Base-by-base conservation (phyloP, 345 rosid genomes). In the Geranium brycei region DNA sequence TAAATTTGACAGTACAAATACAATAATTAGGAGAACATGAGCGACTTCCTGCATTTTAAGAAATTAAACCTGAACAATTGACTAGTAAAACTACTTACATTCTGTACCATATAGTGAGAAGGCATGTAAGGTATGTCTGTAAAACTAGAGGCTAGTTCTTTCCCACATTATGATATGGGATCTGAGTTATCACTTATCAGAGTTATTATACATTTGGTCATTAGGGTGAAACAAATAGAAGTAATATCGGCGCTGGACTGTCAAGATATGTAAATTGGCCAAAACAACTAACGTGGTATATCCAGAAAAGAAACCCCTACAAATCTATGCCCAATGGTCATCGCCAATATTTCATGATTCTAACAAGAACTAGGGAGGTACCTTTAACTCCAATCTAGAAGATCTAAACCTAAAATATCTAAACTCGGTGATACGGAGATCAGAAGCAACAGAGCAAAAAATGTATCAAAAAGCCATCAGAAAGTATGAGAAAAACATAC, bases 401-500 rank as follows among this genome's bases (percentile, higher is more conserved):
- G 10, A 35, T 7, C 41, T 35, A 35, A 35, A 4, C 5, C 41
- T 35, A 35, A 35, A 4, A 35, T 35, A 7, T 7, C 41, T 35
- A 35, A 35, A 4, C 5, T 35, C 10, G 41, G 41, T 35, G 2
- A 7, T 35, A 35, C 41, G 5, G 47, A 62, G 51, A 62, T 40
- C 23, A 17, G 41, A 55, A 23, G 19, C 23, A 3, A 55, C 17
- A 18, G 13, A 55, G 41, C 0, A 1, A 32, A 0, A 18, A 62
- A 41, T 23, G n/a, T 17, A 38, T 55, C 11, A 62, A 23, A 57
- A 23, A 57, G 56, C 15, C n/a, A 31, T 17, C 0, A 12, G 8
- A 19, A 11, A 13, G 28, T 2, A 57, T 64, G 30, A 59, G 7
- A 4, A 58, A 59, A 60, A 76, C 95, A 40, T 86, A 92, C 98